phyloP scores from a whole-genome alignment of 2,329 filamentous ascomycete genomes.

The Beauveria asiatica region DNA sequence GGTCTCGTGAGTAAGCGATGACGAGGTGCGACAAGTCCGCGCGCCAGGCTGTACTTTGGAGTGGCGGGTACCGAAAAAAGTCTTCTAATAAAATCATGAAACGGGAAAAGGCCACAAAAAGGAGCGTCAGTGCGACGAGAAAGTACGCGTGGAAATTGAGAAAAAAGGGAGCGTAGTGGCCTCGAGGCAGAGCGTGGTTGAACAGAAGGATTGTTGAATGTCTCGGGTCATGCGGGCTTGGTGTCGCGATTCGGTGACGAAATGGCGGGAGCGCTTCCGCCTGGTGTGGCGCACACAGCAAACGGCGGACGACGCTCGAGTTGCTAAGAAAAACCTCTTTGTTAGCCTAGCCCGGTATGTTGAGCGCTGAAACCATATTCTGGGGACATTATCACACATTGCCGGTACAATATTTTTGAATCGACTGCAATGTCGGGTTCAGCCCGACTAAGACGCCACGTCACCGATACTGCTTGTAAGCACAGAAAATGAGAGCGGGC shows the following conservation, averaged over 20 bases:
- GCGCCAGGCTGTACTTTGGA: no score
- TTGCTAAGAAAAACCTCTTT: not conserved
- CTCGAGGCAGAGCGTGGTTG: not conserved
- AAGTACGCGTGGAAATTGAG: not conserved
- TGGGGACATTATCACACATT: no score
- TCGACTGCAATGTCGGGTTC: no score
- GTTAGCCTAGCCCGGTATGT: not conserved
- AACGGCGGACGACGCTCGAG: not conserved
- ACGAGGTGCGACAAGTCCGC: no score
- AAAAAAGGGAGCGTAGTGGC: not conserved
- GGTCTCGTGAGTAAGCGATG: no score
- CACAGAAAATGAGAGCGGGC: no score
- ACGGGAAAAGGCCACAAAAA: not conserved
- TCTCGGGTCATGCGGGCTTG: not conserved
- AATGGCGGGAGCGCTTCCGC: not conserved
- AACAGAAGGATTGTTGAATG: not conserved
- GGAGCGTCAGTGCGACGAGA: not conserved
- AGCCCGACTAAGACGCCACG: no score
- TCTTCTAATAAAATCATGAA: no score
- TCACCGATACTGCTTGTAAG: no score
- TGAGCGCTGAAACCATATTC: no score
- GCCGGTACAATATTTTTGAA: no score
- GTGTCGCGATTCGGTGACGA: conserved; percentile 7
- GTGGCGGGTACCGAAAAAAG: no score
- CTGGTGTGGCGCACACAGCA: not conserved